phyloP scores from a whole-genome alignment of 140 eudicot species.

The Cichorium intybus region DNA sequence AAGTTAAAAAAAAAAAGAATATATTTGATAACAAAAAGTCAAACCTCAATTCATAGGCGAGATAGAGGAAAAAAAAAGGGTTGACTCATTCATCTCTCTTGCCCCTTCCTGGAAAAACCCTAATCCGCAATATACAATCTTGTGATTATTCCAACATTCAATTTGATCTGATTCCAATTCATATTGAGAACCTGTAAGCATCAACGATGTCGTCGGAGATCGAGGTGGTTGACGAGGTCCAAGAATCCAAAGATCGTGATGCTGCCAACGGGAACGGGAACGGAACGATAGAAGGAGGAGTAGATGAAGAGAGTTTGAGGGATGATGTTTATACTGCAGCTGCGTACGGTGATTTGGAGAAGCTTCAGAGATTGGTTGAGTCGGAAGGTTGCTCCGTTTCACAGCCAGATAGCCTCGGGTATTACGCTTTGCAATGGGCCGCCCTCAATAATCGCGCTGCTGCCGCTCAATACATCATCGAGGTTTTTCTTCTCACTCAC shows the following conservation, averaged over 20 bases:
- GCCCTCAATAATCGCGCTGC: conserved; percentile 94
- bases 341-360: conserved; percentile 96
- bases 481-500: conserved; percentile 37
- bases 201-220: conserved; percentile 82
- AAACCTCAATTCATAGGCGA: conserved; percentile 13
- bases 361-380: conserved; percentile 91
- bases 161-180: conserved; percentile 4
- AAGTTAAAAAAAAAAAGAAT: neutral
- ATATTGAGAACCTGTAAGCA: neutral
- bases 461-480: conserved; percentile 88
- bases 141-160: neutral
- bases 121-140: conserved; percentile 12
- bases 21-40: conserved; percentile 1
- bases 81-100: conserved; percentile 22
- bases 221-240: conserved; percentile 70
- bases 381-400: conserved; percentile 87
- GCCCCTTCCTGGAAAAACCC: conserved; percentile 39
- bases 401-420: conserved; percentile 75
- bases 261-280: conserved; percentile 25
- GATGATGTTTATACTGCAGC: conserved; percentile 97
- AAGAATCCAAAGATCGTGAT: conserved; percentile 40
- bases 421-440: conserved; percentile 96
- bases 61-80: neutral
- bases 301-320: conserved; percentile 51
- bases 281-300: conserved; percentile 33